Evolutionary conservation across 2,329 filamentous ascomycete species (phyloP).

Genomic region (Clarireedia homoeocarpa): DNA sequence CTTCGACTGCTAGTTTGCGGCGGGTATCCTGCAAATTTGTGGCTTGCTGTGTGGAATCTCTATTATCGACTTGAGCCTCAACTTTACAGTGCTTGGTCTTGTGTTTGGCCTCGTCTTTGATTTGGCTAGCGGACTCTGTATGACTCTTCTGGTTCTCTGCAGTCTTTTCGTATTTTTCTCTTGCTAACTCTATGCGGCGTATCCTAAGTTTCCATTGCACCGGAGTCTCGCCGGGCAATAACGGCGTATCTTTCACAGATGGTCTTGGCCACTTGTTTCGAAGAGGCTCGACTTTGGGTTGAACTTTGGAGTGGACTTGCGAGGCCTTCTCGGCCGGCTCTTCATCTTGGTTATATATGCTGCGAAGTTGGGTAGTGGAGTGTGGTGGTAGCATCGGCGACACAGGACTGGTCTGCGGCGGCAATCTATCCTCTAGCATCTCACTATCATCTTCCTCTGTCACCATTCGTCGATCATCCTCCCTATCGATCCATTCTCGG

Average conservation of each 20-base stretch:
- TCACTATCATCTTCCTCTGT: not conserved
- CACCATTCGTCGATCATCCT: not conserved
- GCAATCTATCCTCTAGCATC: no score
- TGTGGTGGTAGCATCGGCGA: no score
- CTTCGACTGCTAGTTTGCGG: not conserved
- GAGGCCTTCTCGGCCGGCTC: no score
- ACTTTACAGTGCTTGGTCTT: not conserved
- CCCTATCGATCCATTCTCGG: not conserved
- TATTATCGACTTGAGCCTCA: not conserved
- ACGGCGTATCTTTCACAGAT: not conserved
- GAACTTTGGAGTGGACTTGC: not conserved
- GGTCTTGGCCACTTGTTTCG: not conserved
- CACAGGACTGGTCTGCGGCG: no score
- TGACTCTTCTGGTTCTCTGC: not conserved
- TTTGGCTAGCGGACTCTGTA: not conserved
- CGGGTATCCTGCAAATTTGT: no score
- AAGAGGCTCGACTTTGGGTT: not conserved
- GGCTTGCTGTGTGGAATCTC: not conserved
- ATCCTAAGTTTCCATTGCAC: not conserved
- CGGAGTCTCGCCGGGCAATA: not conserved
- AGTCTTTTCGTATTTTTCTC: not conserved
- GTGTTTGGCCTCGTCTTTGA: no score
- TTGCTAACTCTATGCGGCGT: not conserved
- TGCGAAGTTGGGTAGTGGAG: no score
- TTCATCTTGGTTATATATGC: no score